These are phyloP conservation scores for Ophidiomyces ophidiicola DNA, from an alignment of 2,329 filamentous ascomycete genomes.

Conservation along the genomic window DNA sequence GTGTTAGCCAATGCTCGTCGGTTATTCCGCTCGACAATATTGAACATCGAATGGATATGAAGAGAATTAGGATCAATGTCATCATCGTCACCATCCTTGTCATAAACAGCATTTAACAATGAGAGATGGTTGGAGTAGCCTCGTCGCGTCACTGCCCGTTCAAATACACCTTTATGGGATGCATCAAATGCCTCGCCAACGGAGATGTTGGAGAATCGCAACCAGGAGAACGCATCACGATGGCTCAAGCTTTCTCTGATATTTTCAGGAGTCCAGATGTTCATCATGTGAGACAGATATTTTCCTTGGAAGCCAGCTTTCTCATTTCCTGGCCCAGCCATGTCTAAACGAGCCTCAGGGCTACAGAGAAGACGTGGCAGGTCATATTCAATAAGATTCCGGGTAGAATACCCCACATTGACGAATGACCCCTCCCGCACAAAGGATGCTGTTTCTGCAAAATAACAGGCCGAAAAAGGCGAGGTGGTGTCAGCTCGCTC, in stretches of 20 bases:
- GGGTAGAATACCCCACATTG: conserved; percentile 72
- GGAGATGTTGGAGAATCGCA: conserved; percentile 73
- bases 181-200: conserved; percentile 58
- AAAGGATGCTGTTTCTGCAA: conserved; percentile 91
- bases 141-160: conserved; percentile 54
- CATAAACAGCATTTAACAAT: conserved; percentile 56
- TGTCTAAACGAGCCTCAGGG: conserved; percentile 63
- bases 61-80: conserved; percentile 49
- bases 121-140: conserved; percentile 46
- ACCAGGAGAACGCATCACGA: conserved; percentile 67
- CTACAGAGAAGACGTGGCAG: conserved; percentile 72
- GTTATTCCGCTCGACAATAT: conserved; percentile 60
- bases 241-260: conserved; percentile 49
- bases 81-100: conserved; percentile 50
- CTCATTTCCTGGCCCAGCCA: conserved; percentile 59
- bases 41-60: conserved; percentile 67
- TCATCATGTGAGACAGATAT: conserved; percentile 70
- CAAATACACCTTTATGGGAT: conserved; percentile 58
- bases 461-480: conserved; percentile 70
- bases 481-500: conserved; percentile 86
- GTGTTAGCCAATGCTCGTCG: conserved; percentile 56
- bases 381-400: conserved; percentile 72
- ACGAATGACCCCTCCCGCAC: conserved; percentile 74
- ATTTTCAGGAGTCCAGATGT: conserved; percentile 76
- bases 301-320: conserved; percentile 68